Evolutionary conservation across 768 basidiomycete genomes (phyloP).

Genomic region (Collybia mongolica): DNA sequence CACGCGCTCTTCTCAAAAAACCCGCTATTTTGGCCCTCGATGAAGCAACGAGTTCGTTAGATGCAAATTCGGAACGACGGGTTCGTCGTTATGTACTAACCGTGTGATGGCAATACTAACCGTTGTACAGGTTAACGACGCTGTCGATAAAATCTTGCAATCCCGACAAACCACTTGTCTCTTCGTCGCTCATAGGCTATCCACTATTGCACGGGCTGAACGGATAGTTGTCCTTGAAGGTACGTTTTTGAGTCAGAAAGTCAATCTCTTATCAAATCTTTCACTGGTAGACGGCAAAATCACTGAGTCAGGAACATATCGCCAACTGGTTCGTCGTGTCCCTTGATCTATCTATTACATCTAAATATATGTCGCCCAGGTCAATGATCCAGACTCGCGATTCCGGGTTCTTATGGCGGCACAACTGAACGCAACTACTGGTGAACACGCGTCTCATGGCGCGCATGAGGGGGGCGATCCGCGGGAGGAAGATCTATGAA

Average conservation of each 20-base stretch:
- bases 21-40: slow-evolving; percentile 87
- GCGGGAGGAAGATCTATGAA: too few species aligned
- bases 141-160: slow-evolving; percentile 83
- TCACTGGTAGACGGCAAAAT: slow-evolving; percentile 62
- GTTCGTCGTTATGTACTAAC: slow-evolving; percentile 33
- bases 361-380: slow-evolving; percentile 32
- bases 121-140: slow-evolving; percentile 70
- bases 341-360: not conserved
- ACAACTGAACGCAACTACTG: slow-evolving; percentile 60
- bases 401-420: slow-evolving; percentile 91
- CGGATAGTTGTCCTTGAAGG: slow-evolving; percentile 89
- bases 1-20: slow-evolving; percentile 84
- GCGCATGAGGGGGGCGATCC: too few species aligned
- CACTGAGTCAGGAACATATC: slow-evolving; percentile 80
- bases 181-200: slow-evolving; percentile 87
- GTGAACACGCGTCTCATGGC: slow-evolving; percentile 16
- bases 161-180: slow-evolving; percentile 82
- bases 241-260: slow-evolving; percentile 21
- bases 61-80: slow-evolving; percentile 84
- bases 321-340: slow-evolving; percentile 56
- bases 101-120: too few species aligned
- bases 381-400: slow-evolving; percentile 67
- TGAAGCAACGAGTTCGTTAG: slow-evolving; percentile 86
- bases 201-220: slow-evolving; percentile 88
- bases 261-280: not conserved